Conservation (phyloP, 2,329 filamentous ascomycete genomes). For the Pseudocercospora eumusae region DNA sequence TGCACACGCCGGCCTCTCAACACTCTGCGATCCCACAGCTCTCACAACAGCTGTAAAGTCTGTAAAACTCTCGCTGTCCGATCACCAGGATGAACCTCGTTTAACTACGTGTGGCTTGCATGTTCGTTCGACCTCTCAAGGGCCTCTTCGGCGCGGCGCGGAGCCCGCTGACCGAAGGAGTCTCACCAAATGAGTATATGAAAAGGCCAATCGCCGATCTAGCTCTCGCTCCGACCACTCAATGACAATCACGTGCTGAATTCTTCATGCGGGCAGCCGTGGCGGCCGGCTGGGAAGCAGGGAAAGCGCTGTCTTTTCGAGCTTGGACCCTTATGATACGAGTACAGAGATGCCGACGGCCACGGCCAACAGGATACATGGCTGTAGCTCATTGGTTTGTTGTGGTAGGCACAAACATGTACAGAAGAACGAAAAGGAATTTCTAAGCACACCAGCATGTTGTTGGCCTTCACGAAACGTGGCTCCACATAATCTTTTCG, state of each 20-base stretch:
- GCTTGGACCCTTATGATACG: not conserved
- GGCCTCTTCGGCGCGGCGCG: conserved; percentile 17
- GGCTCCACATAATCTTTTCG: conserved; percentile 2
- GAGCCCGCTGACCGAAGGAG: conserved; percentile 11
- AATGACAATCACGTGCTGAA: conserved; percentile 11
- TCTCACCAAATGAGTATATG: conserved; percentile 1
- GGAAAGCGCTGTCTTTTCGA: not conserved
- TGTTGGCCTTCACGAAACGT: conserved; percentile 1
- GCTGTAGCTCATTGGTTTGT: conserved; percentile 3
- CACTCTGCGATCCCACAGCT: conserved; percentile 5
- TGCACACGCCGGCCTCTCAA: not conserved
- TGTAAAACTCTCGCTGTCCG: conserved; percentile 5
- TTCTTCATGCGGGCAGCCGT: conserved; percentile 17
- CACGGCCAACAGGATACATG: conserved; percentile 1
- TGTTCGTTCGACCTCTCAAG: conserved; percentile 3
- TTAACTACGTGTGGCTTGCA: conserved; percentile 7
- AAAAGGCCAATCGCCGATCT: conserved; percentile 16
- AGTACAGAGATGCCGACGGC: not conserved
- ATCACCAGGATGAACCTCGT: conserved; percentile 7
- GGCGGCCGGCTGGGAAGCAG: not conserved
- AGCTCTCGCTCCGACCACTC: not conserved
- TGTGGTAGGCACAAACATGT: not conserved
- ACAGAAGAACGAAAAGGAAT: conserved; percentile 9
- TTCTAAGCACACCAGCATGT: conserved; percentile 3
- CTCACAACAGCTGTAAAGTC: conserved; percentile 3